Evolutionary conservation across 257 asterid genomes (phyloP), one percentile per base, ranked within the genome.

Genomic region (Solanum etuberosum): DNA sequence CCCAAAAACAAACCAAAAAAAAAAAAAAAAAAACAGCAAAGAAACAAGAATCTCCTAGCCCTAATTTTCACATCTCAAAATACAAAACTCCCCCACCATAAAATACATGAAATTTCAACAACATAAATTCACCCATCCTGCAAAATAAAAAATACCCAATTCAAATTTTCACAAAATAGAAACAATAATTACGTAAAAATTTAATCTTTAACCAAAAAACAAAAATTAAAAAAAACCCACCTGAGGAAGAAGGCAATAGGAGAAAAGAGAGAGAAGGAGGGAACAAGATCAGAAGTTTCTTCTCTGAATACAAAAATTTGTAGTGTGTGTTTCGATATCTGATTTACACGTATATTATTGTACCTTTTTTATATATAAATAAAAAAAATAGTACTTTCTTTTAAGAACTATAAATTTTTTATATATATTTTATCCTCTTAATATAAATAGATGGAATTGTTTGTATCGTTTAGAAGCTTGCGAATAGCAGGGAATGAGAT

Each of bases 261-360:
- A 35, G 48, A 35, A 73, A 84, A 38, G 63, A 54, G 63, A 10
- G 35, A 25, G 46, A 29, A 12, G 15, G 34, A 46, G 84, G 89
- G 89, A 87, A 86, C 91, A 90, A 91, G 89, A 91, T 90, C 88
- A 90, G 91, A 89, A 84, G 90, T 89, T 83, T 87, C 89, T 72
- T 32, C 43, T 86, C 88, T 86, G 85, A 27, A 46, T 46, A 80
- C 85, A 80, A 37, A 80, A 37, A 57, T 34, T 59, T 89, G 87
- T 48, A 46, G 86, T 85, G 63, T 81, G 90, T 84, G 85, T 68
- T 71, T 57, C 80, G 71, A 38, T 83, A 43, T 80, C 8, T 86
- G 40, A 59, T 71, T 70, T 74, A 86, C 67, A 71, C 83, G 71
- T 70, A 34, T 43, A 25, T 27, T 27, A 40, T 74, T 37, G 61